phyloP scores from a whole-genome alignment of 1,284 basidiomycete species.

The Sporisorium sorghi region DNA sequence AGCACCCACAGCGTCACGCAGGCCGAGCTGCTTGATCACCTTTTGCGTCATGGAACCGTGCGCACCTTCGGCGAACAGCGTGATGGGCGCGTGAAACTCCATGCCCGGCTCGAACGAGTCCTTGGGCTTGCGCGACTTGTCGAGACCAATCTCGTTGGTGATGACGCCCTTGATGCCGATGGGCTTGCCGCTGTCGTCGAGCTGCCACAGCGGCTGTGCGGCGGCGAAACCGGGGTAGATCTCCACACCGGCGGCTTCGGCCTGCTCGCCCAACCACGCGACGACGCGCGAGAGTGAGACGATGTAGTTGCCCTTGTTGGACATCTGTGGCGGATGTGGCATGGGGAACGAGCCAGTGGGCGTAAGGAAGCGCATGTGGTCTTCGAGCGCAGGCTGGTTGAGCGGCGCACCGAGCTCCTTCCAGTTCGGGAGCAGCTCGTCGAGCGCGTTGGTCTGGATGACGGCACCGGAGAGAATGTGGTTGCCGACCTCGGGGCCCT shows the following conservation, averaged over 20 bases:
- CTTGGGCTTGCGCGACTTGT: constrained; percentile 82
- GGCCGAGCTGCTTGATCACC: constrained; percentile 80
- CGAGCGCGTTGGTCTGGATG: constrained; percentile 88
- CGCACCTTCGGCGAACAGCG: constrained; percentile 94
- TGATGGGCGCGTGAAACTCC: constrained; percentile 93
- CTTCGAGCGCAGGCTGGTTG: constrained; percentile 82
- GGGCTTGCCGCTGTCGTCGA: constrained; percentile 74
- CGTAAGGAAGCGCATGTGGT: constrained; percentile 90
- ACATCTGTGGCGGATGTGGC: constrained; percentile 97
- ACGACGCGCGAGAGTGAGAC: constrained; percentile 88
- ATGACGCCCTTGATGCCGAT: constrained; percentile 81
- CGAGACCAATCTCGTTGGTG: constrained; percentile 95
- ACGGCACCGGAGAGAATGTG: constrained; percentile 97
- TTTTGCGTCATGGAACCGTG: constrained; percentile 91
- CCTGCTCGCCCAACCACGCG: constrained; percentile 88
- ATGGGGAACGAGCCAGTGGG: constrained; percentile 80
- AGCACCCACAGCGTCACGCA: constrained; percentile 76
- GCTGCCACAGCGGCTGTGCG: constrained; percentile 81
- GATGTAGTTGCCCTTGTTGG: constrained; percentile 93
- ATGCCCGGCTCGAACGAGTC: constrained; percentile 95
- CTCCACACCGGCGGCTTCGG: constrained; percentile 91
- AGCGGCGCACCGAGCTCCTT: constrained; percentile 75
- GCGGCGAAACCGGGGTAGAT: constrained; percentile 97
- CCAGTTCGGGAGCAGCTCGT: constrained; percentile 94
- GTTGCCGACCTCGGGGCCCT: constrained; percentile 90